Evolutionary conservation across 2,329 filamentous ascomycete genomes (phyloP).

Genomic region (Tolypocladium nubicola): DNA sequence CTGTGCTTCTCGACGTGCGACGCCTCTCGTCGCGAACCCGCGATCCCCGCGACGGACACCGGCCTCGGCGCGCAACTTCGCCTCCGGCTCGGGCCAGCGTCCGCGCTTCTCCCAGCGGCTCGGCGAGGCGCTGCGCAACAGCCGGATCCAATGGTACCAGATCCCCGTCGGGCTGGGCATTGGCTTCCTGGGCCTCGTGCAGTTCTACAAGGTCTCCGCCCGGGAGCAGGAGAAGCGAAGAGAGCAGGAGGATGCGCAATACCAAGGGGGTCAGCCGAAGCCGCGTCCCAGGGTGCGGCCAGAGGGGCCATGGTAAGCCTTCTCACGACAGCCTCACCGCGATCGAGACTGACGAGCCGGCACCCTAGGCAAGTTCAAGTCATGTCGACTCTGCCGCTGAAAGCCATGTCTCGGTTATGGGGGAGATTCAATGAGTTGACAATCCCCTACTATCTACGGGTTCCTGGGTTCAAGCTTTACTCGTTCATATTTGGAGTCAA

Average conservation of each 20-base stretch:
- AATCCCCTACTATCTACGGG: conserved; percentile 77
- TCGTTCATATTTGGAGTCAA: conserved; percentile 86
- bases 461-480: conserved; percentile 87
- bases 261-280: conserved; percentile 33
- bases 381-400: conserved; percentile 86
- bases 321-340: no score
- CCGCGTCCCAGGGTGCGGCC: conserved; percentile 57
- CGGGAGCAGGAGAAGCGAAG: conserved; percentile 41
- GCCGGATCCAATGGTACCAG: conserved; percentile 72
- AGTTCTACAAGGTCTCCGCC: conserved; percentile 66
- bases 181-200: conserved; percentile 70
- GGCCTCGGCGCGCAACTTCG: conserved; percentile 17
- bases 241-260: conserved; percentile 31
- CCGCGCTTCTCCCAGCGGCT: conserved; percentile 42
- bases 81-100: conserved; percentile 29
- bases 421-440: conserved; percentile 83
- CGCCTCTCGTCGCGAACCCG: conserved; percentile 5
- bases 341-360: neutral
- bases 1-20: conserved; percentile 9
- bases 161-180: conserved; percentile 83
- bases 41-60: conserved; percentile 13
- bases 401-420: conserved; percentile 83
- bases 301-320: conserved; percentile 66
- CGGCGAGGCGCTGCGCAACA: conserved; percentile 36
- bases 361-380: conserved; percentile 67